Evolutionary conservation across 1,284 basidiomycete species (phyloP).

Genomic region (Naganishia sp.): DNA sequence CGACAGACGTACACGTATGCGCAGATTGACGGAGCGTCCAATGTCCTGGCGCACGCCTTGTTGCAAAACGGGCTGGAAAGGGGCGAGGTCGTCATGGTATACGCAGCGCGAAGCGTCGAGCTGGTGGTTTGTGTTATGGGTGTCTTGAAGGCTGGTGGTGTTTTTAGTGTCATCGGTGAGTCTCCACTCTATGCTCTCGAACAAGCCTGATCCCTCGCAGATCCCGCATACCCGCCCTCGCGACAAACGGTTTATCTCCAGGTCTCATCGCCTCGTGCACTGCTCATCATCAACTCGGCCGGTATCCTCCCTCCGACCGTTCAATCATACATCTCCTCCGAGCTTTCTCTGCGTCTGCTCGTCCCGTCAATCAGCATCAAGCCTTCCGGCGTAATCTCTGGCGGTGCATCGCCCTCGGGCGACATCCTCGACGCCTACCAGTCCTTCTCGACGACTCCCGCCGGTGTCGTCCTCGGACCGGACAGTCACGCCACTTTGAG

Average conservation of each 20-base stretch:
- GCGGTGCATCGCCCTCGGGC: constrained; percentile 50
- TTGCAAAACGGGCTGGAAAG: constrained; percentile 80
- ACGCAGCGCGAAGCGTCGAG: constrained; percentile 94
- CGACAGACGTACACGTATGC: constrained; percentile 73
- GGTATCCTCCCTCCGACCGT: constrained; percentile 80
- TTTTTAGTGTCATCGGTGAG: constrained; percentile 94
- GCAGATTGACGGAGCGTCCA: constrained; percentile 80
- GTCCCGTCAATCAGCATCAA: constrained; percentile 84
- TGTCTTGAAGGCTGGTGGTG: constrained; percentile 92
- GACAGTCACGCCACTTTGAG: constrained; percentile 93
- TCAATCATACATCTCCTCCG: constrained; percentile 76
- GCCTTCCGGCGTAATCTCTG: constrained; percentile 65
- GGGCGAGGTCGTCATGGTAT: constrained; percentile 99
- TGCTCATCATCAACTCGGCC: constrained; percentile 89
- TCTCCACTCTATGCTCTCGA: constrained; percentile 29
- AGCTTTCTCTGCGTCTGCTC: constrained; percentile 86
- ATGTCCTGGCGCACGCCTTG: constrained; percentile 89
- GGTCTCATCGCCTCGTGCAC: constrained; percentile 89
- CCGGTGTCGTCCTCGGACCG: constrained; percentile 83
- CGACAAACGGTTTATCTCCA: constrained; percentile 94
- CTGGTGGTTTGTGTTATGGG: constrained; percentile 97
- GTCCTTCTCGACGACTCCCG: constrained; percentile 53
- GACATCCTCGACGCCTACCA: constrained; percentile 58
- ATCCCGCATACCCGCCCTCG: constrained; percentile 94
- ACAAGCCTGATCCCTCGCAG: constrained; percentile 54